Base-by-base conservation (phyloP, 1,284 basidiomycete genomes). In the Sphagnurus paluster region DNA sequence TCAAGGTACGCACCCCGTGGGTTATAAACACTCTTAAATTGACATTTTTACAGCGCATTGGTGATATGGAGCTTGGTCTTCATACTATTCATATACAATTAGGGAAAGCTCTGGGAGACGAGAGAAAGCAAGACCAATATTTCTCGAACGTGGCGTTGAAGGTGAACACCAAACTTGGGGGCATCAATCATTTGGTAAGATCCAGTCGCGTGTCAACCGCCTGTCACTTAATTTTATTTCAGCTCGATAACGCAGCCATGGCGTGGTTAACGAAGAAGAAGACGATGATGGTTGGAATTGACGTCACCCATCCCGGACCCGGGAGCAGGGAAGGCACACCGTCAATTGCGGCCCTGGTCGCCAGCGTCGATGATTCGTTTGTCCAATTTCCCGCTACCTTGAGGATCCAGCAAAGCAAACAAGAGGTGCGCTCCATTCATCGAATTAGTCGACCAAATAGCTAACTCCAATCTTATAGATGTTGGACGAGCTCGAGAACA, bases 211-310 rank as follows among this genome's bases (percentile, higher is more conserved):
- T 14, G 10, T 21, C 6, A 14, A n/a, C 13, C 30, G n/a, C 34
- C 34, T 21, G 3, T 19, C 32, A 13, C 32, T 42, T 29, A 19
- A 28, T 43, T 21, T 3, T 39, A 32, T 24, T 36, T n/a, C 39
- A 75, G 72, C 64, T 90, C 23, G 81, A 84, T 32, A 55, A 67
- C 0, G 54, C 53, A 3, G 76, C 76, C 2, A 79, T 84, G 75
- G 52, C 51, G 19, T 90, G 87, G 87, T 62, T 90, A 32, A 78
- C 61, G 2, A 76, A 76, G 60, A 71, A 75, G 57, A 74, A 74
- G 48, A 89, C 88, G 13, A 91, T 92, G 82, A 66, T 91, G 59
- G 81, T 92, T 8, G 90, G 89, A 0, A 83, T 86, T 33, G 86
- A 91, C 56, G 88, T 92, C 1, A 88, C 85, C 1, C 87, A 91